Percentiles rank a stretch among this genome's conserved stretches.
Conservation (phyloP, 805 yeast species). For the Yarrowia sp. region DNA sequence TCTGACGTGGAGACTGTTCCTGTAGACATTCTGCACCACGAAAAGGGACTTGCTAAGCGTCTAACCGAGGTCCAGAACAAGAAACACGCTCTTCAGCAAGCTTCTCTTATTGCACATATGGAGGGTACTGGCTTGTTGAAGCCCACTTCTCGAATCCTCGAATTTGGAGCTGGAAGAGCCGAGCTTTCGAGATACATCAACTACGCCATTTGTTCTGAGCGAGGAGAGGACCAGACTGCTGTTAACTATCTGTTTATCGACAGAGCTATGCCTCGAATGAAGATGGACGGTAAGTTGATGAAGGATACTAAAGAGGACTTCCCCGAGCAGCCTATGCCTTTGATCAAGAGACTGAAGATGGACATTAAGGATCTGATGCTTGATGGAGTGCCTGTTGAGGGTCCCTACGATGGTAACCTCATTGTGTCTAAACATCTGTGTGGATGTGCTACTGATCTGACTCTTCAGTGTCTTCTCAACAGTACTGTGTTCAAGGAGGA, state of each 20-base stretch:
- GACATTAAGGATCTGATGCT: slow-evolving; percentile 77
- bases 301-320: slow-evolving; percentile 46
- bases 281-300: slow-evolving; percentile 66
- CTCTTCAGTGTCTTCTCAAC: slow-evolving; percentile 61
- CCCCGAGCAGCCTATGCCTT: slow-evolving; percentile 35
- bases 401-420: slow-evolving; percentile 13
- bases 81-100: slow-evolving; percentile 81
- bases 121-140: slow-evolving; percentile 44
- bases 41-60: slow-evolving; percentile 45
- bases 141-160: slow-evolving; percentile 46
- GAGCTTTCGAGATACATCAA: slow-evolving; percentile 68
- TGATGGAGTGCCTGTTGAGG: slow-evolving; percentile 43
- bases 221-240: slow-evolving; percentile 25
- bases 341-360: slow-evolving; percentile 54
- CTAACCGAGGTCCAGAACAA: slow-evolving; percentile 52
- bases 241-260: slow-evolving; percentile 61
- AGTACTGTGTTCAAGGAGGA: slow-evolving; percentile 29
- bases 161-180: slow-evolving; percentile 91
- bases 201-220: slow-evolving; percentile 31
- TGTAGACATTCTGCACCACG: slow-evolving; percentile 32
- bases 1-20: slow-evolving; percentile 24
- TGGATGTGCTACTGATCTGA: slow-evolving; percentile 90
- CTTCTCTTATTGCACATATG: slow-evolving; percentile 72
- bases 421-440: slow-evolving; percentile 83
- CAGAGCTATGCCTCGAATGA: slow-evolving; percentile 73